phyloP scores from a whole-genome alignment of 306 rosid species.

The Rosa persica region DNA sequence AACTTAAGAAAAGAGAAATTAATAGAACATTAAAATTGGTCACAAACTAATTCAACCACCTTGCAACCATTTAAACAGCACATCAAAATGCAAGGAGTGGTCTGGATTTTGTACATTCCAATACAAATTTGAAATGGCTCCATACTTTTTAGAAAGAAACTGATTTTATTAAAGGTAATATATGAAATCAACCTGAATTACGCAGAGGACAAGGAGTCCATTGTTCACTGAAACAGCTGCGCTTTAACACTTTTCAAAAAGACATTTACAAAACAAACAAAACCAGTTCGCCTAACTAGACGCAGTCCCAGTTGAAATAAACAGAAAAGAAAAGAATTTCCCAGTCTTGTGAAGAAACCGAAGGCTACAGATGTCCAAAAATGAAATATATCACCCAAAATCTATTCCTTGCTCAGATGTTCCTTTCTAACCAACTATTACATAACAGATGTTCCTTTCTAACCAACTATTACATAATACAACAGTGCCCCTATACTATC shows the following conservation, averaged over 20 bases:
- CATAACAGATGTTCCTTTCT: neutral
- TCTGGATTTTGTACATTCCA: neutral
- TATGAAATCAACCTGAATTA: neutral
- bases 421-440: neutral
- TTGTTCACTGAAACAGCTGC: neutral
- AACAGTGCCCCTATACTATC: neutral
- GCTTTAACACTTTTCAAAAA: neutral
- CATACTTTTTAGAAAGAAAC: neutral
- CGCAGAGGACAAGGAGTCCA: neutral
- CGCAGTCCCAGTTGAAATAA: neutral
- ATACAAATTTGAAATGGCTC: neutral
- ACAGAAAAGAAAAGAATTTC: neutral
- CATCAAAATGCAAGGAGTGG: neutral
- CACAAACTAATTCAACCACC: neutral
- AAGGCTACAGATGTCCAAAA: neutral
- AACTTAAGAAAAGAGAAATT: neutral
- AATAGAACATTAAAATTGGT: neutral
- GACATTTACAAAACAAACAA: neutral
- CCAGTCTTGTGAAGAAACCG: neutral
- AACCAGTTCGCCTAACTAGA: neutral
- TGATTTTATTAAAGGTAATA: neutral
- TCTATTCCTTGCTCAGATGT: too few species aligned
- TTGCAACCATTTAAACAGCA: neutral
- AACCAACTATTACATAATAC: neutral
- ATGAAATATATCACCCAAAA: neutral